Conservation (phyloP, 768 basidiomycete genomes). For the Sistotremastrum niveocremeum region DNA sequence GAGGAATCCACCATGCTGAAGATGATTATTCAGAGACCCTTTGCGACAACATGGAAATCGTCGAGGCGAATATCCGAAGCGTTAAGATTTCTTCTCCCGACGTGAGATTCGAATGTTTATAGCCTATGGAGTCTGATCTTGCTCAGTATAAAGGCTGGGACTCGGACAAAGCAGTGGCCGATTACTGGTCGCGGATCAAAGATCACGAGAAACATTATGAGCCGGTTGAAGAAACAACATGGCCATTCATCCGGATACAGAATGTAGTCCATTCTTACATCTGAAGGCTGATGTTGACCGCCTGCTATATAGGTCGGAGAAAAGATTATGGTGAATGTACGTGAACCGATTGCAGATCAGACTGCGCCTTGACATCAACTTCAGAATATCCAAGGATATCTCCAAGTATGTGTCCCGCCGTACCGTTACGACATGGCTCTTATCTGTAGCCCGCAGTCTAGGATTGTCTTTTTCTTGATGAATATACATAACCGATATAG, state of each 20-base stretch:
- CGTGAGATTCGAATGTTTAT: conserved; percentile 32
- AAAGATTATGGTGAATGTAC: conserved; percentile 86
- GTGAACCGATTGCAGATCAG: conserved; percentile 11
- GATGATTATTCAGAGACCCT: conserved; percentile 49
- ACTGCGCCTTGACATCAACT: not conserved
- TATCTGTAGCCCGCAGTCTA: conserved; percentile 36
- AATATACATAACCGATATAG: conserved; percentile 93
- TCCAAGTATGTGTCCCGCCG: conserved; percentile 43
- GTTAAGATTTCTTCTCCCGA: conserved; percentile 99
- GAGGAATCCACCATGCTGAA: not conserved
- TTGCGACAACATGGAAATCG: conserved; percentile 86
- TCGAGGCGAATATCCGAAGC: conserved; percentile 85
- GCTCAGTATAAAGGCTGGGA: conserved; percentile 83
- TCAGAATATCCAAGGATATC: conserved; percentile 77
- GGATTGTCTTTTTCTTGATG: conserved; percentile 98
- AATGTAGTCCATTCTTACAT: conserved; percentile 40
- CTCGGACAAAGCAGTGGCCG: conserved; percentile 80
- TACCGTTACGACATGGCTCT: conserved; percentile 2
- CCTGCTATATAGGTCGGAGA: conserved; percentile 63
- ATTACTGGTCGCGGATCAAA: conserved; percentile 81
- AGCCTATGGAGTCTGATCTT: conserved; percentile 1
- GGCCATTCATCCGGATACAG: conserved; percentile 89
- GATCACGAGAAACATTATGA: conserved; percentile 85
- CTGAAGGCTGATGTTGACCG: conserved; percentile 1
- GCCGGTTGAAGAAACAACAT: conserved; percentile 79